A percentile compares a stretch with the other conserved stretches of the same genome.
Evolutionary conservation across 176 grass and related monocot species (phyloP).

Genomic region (sorghum (Sorghum bicolor)): DNA sequence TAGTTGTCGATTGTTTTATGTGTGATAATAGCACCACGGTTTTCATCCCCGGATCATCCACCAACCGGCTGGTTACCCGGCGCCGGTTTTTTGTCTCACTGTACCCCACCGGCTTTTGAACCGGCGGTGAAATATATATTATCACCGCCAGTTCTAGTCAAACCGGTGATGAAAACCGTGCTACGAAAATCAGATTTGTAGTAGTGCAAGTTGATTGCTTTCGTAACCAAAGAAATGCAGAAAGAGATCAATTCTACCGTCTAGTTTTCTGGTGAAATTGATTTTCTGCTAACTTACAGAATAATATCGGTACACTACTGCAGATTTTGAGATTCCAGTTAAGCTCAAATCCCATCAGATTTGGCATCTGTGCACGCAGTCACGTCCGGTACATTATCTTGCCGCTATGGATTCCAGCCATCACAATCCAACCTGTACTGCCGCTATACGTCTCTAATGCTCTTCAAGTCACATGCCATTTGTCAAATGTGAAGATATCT

Average conservation of each 20-base stretch:
- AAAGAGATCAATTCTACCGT: not conserved
- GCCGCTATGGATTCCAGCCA: not conserved
- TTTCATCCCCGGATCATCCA: not conserved
- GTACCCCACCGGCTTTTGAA: not conserved
- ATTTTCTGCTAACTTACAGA: not conserved
- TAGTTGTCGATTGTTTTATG: not conserved
- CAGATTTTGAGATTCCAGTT: conserved; percentile 4
- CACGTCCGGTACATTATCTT: not conserved
- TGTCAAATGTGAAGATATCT: not conserved
- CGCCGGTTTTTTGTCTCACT: not conserved
- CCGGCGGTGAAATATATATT: not conserved
- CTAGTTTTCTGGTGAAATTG: not conserved
- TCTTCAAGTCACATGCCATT: not conserved
- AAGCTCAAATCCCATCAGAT: conserved; percentile 3
- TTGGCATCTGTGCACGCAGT: not conserved
- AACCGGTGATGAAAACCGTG: not conserved
- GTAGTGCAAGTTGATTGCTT: not conserved
- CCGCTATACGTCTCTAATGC: not conserved
- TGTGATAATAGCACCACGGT: not conserved
- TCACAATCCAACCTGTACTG: not conserved
- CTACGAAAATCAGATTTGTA: not conserved
- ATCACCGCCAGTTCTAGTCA: not conserved
- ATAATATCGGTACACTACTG: not conserved
- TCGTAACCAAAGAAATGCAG: not conserved
- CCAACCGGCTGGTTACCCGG: too few relatives aligned